Conservation (phyloP, 2,329 filamentous ascomycete genomes). For the Calonectria honghensis region DNA sequence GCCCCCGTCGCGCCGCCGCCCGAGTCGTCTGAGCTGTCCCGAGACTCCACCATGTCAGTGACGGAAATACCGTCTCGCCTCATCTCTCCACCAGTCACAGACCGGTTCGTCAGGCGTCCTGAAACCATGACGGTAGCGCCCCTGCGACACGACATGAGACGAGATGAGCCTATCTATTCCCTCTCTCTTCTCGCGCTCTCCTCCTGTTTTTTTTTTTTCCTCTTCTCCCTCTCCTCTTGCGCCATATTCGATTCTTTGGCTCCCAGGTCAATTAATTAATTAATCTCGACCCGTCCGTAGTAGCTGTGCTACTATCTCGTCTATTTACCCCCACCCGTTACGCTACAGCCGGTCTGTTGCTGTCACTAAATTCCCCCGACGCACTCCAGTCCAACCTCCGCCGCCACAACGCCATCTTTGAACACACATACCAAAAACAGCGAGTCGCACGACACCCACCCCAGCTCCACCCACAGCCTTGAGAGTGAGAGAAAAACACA, state of each 20-base stretch:
- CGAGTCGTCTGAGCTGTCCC: slow-evolving; percentile 5
- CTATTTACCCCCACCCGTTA: slow-evolving; percentile 27
- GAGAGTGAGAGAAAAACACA: neutral
- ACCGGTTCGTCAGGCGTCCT: slow-evolving; percentile 47
- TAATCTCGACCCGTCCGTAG: slow-evolving; percentile 16
- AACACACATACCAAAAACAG: neutral
- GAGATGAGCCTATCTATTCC: slow-evolving; percentile 13
- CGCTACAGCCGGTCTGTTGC: slow-evolving; percentile 38
- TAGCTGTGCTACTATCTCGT: slow-evolving; percentile 27
- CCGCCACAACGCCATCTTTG: neutral
- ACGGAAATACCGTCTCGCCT: slow-evolving; percentile 23
- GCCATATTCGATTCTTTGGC: slow-evolving; percentile 15
- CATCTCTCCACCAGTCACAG: slow-evolving; percentile 46
- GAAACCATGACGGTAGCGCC: slow-evolving; percentile 54
- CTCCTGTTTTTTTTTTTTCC: slow-evolving; percentile 27
- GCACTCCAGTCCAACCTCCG: neutral
- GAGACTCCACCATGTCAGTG: slow-evolving; percentile 10
- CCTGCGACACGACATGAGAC: slow-evolving; percentile 47
- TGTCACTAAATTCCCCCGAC: neutral
- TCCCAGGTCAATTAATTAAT: slow-evolving; percentile 42
- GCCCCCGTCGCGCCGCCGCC: neutral
- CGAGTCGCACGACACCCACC: neutral
- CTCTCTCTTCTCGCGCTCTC: slow-evolving; percentile 26
- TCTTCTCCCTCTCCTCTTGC: slow-evolving; percentile 20
- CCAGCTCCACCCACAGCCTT: neutral